These are phyloP conservation scores for Mucor velutinosus DNA, from an alignment of 371 early-diverging fungal species.

Conservation along the genomic window DNA sequence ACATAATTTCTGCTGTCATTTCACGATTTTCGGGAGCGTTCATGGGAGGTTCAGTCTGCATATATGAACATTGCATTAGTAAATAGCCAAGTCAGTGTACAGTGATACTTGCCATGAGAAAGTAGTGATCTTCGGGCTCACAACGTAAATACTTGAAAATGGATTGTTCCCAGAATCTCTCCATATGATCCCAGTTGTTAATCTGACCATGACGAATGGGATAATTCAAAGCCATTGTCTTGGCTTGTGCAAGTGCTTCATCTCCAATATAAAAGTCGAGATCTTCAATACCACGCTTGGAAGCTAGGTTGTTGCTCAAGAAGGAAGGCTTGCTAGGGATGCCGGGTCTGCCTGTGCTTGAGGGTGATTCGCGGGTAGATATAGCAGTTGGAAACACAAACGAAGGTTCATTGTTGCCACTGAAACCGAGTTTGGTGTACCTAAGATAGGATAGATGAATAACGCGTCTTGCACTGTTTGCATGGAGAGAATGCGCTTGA, in stretches of 20 bases:
- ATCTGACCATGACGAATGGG: conserved; percentile 92
- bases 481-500: not conserved
- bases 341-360: conserved; percentile 54
- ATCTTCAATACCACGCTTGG: conserved; percentile 97
- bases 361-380: conserved; percentile 70
- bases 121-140: conserved; percentile 97
- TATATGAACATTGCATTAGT: not conserved
- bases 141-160: conserved; percentile 97
- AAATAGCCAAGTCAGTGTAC: not conserved
- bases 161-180: conserved; percentile 94
- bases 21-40: conserved; percentile 94
- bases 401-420: conserved; percentile 95
- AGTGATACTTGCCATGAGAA: conserved; percentile 67
- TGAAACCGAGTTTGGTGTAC: conserved; percentile 98
- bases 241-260: conserved; percentile 89
- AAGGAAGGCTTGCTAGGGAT: conserved; percentile 66
- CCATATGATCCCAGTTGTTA: conserved; percentile 95
- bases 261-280: conserved; percentile 97
- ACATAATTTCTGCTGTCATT: conserved; percentile 92
- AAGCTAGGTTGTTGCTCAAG: conserved; percentile 75
- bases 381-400: conserved; percentile 96
- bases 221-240: conserved; percentile 83
- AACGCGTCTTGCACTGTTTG: not conserved
- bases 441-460: conserved; percentile 42
- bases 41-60: conserved; percentile 87